These are phyloP conservation scores for Artomyces pyxidatus DNA, from an alignment of 768 basidiomycete species.

Conservation along the genomic window DNA sequence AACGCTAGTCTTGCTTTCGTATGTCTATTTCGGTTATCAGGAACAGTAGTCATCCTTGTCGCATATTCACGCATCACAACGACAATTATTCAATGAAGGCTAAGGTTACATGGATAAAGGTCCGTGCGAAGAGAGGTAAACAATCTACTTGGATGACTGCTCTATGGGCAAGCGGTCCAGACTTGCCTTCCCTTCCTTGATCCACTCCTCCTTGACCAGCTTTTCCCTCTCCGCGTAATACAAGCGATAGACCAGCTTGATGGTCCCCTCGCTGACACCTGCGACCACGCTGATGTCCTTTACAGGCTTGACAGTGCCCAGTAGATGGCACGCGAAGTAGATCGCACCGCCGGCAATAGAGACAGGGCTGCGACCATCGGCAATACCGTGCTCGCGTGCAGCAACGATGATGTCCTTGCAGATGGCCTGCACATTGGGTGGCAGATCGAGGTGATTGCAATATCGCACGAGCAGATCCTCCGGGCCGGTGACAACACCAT, in stretches of 20 bases:
- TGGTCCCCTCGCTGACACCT: slow-evolving; percentile 93
- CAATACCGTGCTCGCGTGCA: slow-evolving; percentile 77
- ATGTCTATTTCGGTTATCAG: no score
- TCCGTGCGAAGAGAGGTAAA: background rate
- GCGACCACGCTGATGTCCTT: slow-evolving; percentile 87
- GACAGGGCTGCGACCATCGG: slow-evolving; percentile 90
- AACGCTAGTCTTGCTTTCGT: no score
- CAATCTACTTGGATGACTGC: background rate
- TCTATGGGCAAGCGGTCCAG: slow-evolving; percentile 31
- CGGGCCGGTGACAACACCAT: slow-evolving; percentile 50
- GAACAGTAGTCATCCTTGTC: no score
- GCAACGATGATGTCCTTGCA: slow-evolving; percentile 76
- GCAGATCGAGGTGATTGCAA: slow-evolving; percentile 86
- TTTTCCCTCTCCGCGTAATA: slow-evolving; percentile 69
- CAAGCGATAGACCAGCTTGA: slow-evolving; percentile 80
- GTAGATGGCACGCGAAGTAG: slow-evolving; percentile 81
- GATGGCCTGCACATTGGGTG: slow-evolving; percentile 73
- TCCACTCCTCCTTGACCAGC: slow-evolving; percentile 80
- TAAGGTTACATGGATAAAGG: background rate
- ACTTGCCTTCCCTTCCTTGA: slow-evolving; percentile 68
- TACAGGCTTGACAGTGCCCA: slow-evolving; percentile 66
- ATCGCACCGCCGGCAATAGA: slow-evolving; percentile 99
- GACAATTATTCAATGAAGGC: no score
- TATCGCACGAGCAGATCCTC: slow-evolving; percentile 89
- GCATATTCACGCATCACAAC: no score